These are phyloP conservation scores for Picea abies DNA, from an alignment of 83 land plant species.

Conservation along the genomic window DNA sequence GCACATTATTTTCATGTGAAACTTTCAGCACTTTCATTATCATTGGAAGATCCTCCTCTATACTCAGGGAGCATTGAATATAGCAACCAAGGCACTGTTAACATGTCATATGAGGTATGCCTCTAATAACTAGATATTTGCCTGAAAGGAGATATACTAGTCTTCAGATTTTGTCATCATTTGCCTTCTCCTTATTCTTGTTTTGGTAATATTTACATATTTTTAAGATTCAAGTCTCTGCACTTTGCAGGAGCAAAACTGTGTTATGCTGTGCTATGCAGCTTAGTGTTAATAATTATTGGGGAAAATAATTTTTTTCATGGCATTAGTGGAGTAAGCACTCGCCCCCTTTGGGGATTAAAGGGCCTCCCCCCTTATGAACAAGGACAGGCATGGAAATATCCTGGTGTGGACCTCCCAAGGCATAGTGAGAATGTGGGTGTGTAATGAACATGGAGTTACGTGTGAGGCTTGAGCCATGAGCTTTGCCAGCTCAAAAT, in stretches of 20 bases:
- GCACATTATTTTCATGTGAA: too few relatives aligned
- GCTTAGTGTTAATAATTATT: neutral
- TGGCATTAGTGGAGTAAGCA: neutral
- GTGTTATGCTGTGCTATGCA: too few relatives aligned
- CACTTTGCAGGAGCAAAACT: neutral
- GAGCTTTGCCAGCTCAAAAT: too few relatives aligned
- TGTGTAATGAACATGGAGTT: neutral
- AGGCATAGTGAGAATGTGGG: neutral
- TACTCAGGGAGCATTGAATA: neutral
- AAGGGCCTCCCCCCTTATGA: neutral
- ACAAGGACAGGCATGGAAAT: neutral
- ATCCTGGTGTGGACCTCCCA: neutral
- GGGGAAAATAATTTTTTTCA: neutral
- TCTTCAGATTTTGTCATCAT: neutral
- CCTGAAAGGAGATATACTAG: neutral
- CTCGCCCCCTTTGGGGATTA: neutral
- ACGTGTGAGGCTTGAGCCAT: too few relatives aligned
- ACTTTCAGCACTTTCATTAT: neutral
- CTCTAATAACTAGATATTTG: neutral
- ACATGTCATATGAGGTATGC: slow-evolving; percentile 18
- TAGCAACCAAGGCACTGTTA: neutral
- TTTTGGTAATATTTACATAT: too few relatives aligned
- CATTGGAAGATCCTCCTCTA: neutral
- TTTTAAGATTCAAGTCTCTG: neutral
- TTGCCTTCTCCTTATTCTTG: neutral